Percentiles rank a stretch among this genome's conserved stretches.
phyloP scores from a whole-genome alignment of 345 rosid species.

The Kandelia obovata region DNA sequence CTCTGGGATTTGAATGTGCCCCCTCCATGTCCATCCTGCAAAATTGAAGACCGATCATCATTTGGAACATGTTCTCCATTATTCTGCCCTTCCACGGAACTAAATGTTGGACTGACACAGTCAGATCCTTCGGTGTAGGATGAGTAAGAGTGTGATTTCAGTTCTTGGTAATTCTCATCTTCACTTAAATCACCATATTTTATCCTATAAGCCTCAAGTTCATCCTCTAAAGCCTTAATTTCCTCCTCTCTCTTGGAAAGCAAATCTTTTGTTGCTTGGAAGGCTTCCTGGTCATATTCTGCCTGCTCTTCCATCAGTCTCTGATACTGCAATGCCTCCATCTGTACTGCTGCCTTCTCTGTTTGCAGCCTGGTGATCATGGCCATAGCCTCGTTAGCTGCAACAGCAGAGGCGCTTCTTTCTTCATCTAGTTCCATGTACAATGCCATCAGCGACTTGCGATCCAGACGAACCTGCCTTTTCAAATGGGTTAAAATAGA shows the following conservation, averaged over 20 bases:
- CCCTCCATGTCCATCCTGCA: constrained; percentile 14
- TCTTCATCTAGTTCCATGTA: constrained; percentile 95
- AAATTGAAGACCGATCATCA: constrained; percentile 8
- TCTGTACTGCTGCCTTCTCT: constrained; percentile 87
- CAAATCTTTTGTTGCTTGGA: constrained; percentile 52
- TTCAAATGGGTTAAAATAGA: constrained; percentile 59
- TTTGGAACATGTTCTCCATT: constrained; percentile 15
- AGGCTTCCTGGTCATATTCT: constrained; percentile 80
- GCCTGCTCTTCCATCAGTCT: constrained; percentile 99
- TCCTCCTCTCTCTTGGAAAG: constrained; percentile 59
- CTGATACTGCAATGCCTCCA: constrained; percentile 96
- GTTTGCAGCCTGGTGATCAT: constrained; percentile 89
- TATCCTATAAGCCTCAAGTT: constrained; percentile 59
- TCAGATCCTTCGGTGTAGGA: constrained; percentile 26
- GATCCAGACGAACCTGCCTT: constrained; percentile 71
- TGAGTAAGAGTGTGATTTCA: constrained; percentile 15
- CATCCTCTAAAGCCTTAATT: constrained; percentile 53
- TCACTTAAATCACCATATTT: constrained; percentile 45
- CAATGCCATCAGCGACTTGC: constrained; percentile 72
- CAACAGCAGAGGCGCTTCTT: constrained; percentile 82
- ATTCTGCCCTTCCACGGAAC: constrained; percentile 19
- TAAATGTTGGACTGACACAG: constrained; percentile 12
- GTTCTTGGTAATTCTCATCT: constrained; percentile 25
- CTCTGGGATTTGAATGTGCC: constrained; percentile 12
- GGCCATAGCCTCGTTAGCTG: constrained; percentile 90